Conservation (phyloP, 305 asterid species). For the Fraxinus dipetala region DNA sequence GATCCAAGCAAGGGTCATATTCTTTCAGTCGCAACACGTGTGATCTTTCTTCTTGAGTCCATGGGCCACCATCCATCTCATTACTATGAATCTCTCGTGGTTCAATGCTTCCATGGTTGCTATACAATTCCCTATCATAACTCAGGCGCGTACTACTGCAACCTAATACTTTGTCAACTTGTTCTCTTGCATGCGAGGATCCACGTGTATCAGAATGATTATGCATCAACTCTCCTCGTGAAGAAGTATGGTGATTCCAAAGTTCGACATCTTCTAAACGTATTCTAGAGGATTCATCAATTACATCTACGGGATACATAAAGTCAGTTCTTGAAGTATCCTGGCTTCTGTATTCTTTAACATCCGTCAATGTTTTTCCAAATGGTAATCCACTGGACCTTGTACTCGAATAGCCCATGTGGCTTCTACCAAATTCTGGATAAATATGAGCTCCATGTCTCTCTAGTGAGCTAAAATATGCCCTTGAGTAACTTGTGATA, state of each 20-base stretch:
- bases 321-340: constrained; percentile 30
- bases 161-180: constrained; percentile 32
- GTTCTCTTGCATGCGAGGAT: constrained; percentile 28
- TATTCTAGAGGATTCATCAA: constrained; percentile 36
- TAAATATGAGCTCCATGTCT: constrained; percentile 28
- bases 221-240: constrained; percentile 23
- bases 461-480: constrained; percentile 34
- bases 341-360: constrained; percentile 33
- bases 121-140: constrained; percentile 28
- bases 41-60: constrained; percentile 32
- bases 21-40: constrained; percentile 31
- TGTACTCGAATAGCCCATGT: constrained; percentile 15
- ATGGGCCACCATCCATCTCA: constrained; percentile 27
- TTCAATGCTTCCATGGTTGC: constrained; percentile 30
- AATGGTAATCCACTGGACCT: constrained; percentile 27
- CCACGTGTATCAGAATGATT: constrained; percentile 28
- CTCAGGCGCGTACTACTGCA: constrained; percentile 32
- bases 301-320: constrained; percentile 14
- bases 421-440: constrained; percentile 30
- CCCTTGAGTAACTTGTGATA: constrained; percentile 31
- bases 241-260: constrained; percentile 31
- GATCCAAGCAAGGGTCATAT: constrained; percentile 25
- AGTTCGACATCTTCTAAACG: constrained; percentile 30
- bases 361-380: constrained; percentile 21
- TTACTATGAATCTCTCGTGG: constrained; percentile 24